Base-by-base conservation (phyloP, 306 rosid species). In the Nissolia schottii region DNA sequence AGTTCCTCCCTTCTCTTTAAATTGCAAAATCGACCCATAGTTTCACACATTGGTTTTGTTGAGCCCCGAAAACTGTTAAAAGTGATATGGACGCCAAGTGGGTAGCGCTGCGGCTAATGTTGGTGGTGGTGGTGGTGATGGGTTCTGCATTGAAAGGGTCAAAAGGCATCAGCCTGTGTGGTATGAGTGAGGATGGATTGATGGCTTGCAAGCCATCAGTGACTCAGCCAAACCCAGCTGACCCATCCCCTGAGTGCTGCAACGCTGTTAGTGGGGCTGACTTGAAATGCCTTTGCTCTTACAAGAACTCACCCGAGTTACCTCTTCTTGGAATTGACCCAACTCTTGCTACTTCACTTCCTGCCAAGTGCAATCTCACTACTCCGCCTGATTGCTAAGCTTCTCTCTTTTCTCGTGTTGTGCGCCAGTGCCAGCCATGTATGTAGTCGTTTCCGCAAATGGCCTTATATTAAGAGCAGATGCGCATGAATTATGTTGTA, bases 271-370 rank as follows among this genome's bases (percentile, higher is more conserved):
- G 63, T 0, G 66, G 22, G 6, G 97, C 95, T 3, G 90, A 91
- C 51, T 85, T 91, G 74, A 37, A 16, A 15, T 92, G 97, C 69
- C 84, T 92, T 7, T 92, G 97, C 57, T 76, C 82, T 60, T 92
- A 87, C 61, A 89, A 86, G 79, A 65, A 77, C 79, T 84, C 93
- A 0, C 7, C 24, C 0, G 32, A 77, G 69, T 77, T 92, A 10
- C 80, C 90, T 27, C 22, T 84, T n/a, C 65, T 88, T 41, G 96
- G 92, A 23, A 87, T 92, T 56, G 89, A 89, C 23, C 90, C 86
- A 4, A 45, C 2, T 37, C 96, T 92, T 58, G 97, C 96, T 34
- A 18, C 82, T 73, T 77, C 65, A 19, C 89, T 92, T 55, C 93
- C 92, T 46, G 71, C 81, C 7, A 86, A 92, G 78, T 92, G 97